Conservation (phyloP, 441 rosid species). For the Erysimum cheiri region DNA sequence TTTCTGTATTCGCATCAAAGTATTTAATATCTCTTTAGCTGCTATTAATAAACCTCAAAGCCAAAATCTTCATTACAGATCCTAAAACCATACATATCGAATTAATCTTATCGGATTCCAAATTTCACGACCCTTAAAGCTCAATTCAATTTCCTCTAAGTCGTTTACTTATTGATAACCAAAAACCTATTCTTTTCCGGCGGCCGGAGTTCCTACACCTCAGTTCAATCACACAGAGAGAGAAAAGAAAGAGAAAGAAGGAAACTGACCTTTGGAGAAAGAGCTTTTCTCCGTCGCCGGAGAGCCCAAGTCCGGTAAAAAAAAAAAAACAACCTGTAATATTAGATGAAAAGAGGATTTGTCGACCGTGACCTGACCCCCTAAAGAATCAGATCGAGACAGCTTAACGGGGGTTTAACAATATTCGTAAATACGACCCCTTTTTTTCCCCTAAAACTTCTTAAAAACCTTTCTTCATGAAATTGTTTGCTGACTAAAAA, state of each 20-base stretch:
- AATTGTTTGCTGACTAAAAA: background rate
- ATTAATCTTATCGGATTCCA: background rate
- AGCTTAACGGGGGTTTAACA: conserved; percentile 13
- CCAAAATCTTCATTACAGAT: conserved; percentile 26
- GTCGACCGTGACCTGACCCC: conserved; percentile 37
- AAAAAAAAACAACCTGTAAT: conserved; percentile 4
- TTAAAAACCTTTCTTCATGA: background rate
- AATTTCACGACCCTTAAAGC: background rate
- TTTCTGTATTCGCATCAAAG: conserved; percentile 25
- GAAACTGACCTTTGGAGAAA: conserved; percentile 32
- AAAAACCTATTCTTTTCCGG: background rate
- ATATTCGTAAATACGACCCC: background rate
- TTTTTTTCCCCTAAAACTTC: too few species aligned
- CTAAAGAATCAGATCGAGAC: conserved; percentile 31
- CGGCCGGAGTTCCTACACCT: background rate
- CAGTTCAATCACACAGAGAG: background rate
- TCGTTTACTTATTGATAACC: background rate
- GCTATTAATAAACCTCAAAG: conserved; percentile 9
- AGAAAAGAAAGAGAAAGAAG: background rate
- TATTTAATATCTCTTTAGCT: background rate
- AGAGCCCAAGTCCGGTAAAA: conserved; percentile 20
- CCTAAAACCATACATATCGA: conserved; percentile 18
- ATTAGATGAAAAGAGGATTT: conserved; percentile 9
- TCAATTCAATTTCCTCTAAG: conserved; percentile 7
- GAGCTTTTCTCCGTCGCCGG: conserved; percentile 28